These are phyloP conservation scores for Sarocladiaceae sp. DNA, from an alignment of 2,329 filamentous ascomycete species.

Conservation along the genomic window DNA sequence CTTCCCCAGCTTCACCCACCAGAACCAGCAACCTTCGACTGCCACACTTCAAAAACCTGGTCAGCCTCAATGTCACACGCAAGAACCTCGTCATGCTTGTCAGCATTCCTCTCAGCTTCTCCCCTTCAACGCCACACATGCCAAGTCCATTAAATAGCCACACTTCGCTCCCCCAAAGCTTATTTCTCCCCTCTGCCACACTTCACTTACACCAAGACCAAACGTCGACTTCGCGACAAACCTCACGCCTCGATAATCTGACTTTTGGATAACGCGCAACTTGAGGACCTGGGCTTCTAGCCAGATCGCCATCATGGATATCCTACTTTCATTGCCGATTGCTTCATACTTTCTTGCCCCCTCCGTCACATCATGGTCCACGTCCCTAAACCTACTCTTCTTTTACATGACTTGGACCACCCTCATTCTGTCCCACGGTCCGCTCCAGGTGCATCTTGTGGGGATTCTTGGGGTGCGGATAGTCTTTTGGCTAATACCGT, in stretches of 20 bases:
- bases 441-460: slow-evolving; percentile 70
- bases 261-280: no score
- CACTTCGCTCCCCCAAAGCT: background rate
- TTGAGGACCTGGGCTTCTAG: no score
- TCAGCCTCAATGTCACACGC: background rate
- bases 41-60: slow-evolving; percentile 4
- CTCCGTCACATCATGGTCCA: slow-evolving; percentile 63
- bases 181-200: background rate
- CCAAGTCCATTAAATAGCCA: slow-evolving; percentile 7
- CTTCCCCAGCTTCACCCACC: background rate
- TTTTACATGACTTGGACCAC: slow-evolving; percentile 91
- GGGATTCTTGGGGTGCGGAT: slow-evolving; percentile 64
- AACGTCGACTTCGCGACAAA: background rate
- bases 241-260: no score
- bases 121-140: background rate
- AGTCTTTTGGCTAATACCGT: slow-evolving; percentile 69
- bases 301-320: slow-evolving; percentile 44
- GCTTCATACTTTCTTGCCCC: slow-evolving; percentile 63
- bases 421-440: slow-evolving; percentile 71
- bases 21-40: background rate
- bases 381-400: slow-evolving; percentile 79
- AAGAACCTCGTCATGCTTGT: slow-evolving; percentile 2
- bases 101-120: background rate
- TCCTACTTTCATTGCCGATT: slow-evolving; percentile 69
- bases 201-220: background rate